Percentiles rank a stretch among this genome's conserved stretches.
Evolutionary conservation across 2,329 filamentous ascomycete genomes (phyloP).

Genomic region (Plectosphaerella cucumerina): DNA sequence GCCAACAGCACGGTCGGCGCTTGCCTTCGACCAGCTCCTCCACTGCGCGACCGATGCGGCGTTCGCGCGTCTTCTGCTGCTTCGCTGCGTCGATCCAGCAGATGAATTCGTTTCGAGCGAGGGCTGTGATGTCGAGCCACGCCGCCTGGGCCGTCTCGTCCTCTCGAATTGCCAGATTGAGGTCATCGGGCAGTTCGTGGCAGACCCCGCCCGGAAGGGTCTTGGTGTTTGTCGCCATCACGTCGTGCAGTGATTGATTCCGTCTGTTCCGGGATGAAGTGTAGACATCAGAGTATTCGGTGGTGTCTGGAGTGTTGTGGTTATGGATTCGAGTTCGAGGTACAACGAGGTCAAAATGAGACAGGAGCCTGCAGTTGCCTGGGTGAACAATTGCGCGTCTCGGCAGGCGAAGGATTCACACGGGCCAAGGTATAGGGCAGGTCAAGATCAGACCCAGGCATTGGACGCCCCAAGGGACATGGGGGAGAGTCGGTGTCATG

Average conservation of each 20-base stretch:
- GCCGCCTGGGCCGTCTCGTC: conserved; percentile 6
- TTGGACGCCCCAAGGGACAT: no score
- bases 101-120: conserved; percentile 11
- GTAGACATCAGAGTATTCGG: not conserved
- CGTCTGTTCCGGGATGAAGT: not conserved
- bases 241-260: not conserved
- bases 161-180: not conserved
- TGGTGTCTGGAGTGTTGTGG: no score
- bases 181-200: not conserved
- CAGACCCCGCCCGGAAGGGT: not conserved
- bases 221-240: not conserved
- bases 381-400: no score
- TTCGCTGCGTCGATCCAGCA: conserved; percentile 11
- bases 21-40: conserved; percentile 8
- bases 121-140: conserved; percentile 9
- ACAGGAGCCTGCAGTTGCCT: no score
- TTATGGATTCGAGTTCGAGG: no score
- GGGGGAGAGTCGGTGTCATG: no score
- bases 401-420: no score
- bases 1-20: conserved; percentile 4
- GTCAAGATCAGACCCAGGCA: no score
- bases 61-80: conserved; percentile 9
- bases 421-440: no score
- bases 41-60: conserved; percentile 7
- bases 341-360: no score